Base-by-base conservation (phyloP, 768 basidiomycete species). In the Cystofilobasidium bisporidii region DNA sequence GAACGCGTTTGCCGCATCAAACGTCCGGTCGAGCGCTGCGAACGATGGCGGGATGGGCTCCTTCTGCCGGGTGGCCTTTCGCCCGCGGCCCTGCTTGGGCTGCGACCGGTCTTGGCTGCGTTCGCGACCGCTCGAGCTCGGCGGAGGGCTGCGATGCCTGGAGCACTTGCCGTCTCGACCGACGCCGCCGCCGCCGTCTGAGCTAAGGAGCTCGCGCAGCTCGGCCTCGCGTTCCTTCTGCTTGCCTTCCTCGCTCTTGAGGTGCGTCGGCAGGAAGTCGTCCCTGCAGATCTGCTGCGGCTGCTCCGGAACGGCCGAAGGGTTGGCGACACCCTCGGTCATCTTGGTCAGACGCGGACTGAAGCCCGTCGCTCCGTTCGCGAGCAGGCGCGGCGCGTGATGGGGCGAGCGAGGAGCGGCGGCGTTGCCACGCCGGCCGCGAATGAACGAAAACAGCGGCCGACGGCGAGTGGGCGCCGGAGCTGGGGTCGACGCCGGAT, bases 211-310 rank as follows among this genome's bases (percentile, higher is more conserved):
- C 33, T 58, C 65, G 28, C 65, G 47, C 5, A 32, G 53, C 26
- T 66, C 65, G 18, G 43, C n/a, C 36, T 61, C 65, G 8, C 65
- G 43, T 28, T 63, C 61, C 30, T 56, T 45, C 41, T 57, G 40
- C 55, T 68, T 68, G 33, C 67, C 67, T 33, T 63, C 56, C 47
- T 68, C 67, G 41, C 61, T 63, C 45, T 68, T 68, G 24, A 68
- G 61, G 41, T 68, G 67, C 2, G 61, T 36, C 0, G 67, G 67
- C 12, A 68, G 41, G 55, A 68, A 68, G 28, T 68, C 61, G 36
- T 68, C 67, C 36, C 67, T 15, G 20, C 58, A 30, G 53, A 56
- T 28, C 9, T 17, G 30, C 26, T 28, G 30, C 12, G 12, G 60
- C 1, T 5, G 22, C 12, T 43, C 59, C n/a, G n/a, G n/a, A 45